Base-by-base conservation (phyloP, 768 basidiomycete genomes). In the Pluteus cervinus region DNA sequence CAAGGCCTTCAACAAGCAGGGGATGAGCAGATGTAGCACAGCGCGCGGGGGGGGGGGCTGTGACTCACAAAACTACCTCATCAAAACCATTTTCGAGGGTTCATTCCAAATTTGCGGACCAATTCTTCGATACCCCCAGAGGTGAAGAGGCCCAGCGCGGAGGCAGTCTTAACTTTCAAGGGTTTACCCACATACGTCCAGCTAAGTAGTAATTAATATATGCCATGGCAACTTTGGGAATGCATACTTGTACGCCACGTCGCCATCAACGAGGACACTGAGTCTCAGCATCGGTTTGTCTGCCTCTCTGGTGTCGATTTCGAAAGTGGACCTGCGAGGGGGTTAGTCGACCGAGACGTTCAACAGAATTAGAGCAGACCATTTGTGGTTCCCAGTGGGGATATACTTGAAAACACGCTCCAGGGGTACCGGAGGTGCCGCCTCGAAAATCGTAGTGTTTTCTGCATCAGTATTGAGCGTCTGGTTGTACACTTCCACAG, bases 351-450 rank as follows among this genome's bases (percentile, higher is more conserved):
- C n/a, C 21, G 16, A 11, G 29, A 35, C 7, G 24, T 9, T 25
- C 8, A 26, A n/a, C 29, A 24, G 29, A 5, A 18, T 34, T 17
- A 24, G 6, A 15, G 46, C 65, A 29, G 26, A 78, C 80, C 79
- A 82, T 55, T 86, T 86, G 45, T 66, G 64, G 50, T 83, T 82
- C 9, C 85, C 84, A 16, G 61, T 59, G 0, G 80, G 70, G 14
- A 85, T 57, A 48, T 85, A 81, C 46, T 77, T 69, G 22, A 79
- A 20, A 0, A 75, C 75, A 33, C 63, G 57, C 49, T 82, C 76
- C 40, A 63, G 57, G 0, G 79, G 77, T 1, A 79, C 53, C 17
- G 72, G 59, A 37, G 65, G 61, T 9, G 46, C 45, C 7, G 44
- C 41, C 14, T 36, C 39, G 7, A 54, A 39, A 14, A 52, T 42